phyloP scores from a whole-genome alignment of 345 rosid species.

The Odontarrhena argentea region DNA sequence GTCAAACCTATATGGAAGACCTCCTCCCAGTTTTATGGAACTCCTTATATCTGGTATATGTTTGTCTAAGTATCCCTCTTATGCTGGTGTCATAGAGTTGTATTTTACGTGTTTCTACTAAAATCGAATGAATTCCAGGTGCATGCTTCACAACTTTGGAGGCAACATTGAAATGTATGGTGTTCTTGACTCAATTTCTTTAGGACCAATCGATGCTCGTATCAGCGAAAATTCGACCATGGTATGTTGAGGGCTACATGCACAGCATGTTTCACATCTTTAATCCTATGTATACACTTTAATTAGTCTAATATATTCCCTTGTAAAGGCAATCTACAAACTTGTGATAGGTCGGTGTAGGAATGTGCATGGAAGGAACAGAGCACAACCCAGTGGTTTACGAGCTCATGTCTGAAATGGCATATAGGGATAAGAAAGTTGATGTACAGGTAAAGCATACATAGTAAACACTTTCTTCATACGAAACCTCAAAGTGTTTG shows the following conservation, averaged over 20 bases:
- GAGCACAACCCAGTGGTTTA: slow-evolving; percentile 95
- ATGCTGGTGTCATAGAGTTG: slow-evolving; percentile 4
- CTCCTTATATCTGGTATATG: slow-evolving; percentile 83
- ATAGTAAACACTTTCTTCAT: not conserved
- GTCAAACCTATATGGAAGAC: slow-evolving; percentile 83
- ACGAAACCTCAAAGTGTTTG: slow-evolving; percentile 7
- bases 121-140: slow-evolving; percentile 53
- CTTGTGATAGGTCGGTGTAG: slow-evolving; percentile 79
- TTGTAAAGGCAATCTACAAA: slow-evolving; percentile 8
- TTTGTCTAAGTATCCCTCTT: slow-evolving; percentile 10
- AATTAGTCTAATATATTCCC: not conserved
- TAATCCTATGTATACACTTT: slow-evolving; percentile 1
- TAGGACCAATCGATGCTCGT: slow-evolving; percentile 84
- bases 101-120: slow-evolving; percentile 7
- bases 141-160: slow-evolving; percentile 93
- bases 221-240: slow-evolving; percentile 78
- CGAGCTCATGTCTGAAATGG: slow-evolving; percentile 94
- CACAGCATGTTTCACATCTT: slow-evolving; percentile 6
- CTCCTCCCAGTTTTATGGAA: slow-evolving; percentile 86
- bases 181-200: slow-evolving; percentile 69
- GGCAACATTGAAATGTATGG: slow-evolving; percentile 97
- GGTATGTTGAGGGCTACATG: slow-evolving; percentile 50
- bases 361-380: slow-evolving; percentile 97
- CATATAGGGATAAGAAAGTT: slow-evolving; percentile 76
- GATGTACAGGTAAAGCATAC: slow-evolving; percentile 56